Percentiles rank a stretch among this genome's conserved stretches.
Evolutionary conservation across 2,329 filamentous ascomycete genomes (phyloP).

Genomic region (Aureobasidium musti): DNA sequence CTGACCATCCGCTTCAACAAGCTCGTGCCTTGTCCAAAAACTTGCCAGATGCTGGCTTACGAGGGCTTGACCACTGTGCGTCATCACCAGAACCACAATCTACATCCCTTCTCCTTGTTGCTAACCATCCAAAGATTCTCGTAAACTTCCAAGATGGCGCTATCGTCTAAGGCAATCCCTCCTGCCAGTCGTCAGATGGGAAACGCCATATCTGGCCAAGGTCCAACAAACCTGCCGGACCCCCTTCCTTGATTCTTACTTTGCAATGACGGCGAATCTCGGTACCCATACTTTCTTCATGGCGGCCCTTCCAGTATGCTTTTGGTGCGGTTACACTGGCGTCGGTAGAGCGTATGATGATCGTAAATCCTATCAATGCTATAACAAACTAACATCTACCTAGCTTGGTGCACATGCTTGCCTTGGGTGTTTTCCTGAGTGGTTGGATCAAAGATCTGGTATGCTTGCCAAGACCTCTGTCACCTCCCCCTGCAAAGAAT

Average conservation of each 20-base stretch:
- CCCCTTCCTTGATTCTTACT: conserved; percentile 89
- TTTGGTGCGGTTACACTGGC: conserved; percentile 89
- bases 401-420: conserved; percentile 60
- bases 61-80: conserved; percentile 30
- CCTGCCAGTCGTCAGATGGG: conserved; percentile 86
- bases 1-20: conserved; percentile 12
- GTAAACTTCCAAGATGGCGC: conserved; percentile 77
- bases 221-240: conserved; percentile 79
- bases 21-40: conserved; percentile 17
- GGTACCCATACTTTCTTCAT: conserved; percentile 99
- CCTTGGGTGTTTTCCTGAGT: conserved; percentile 67
- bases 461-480: conserved; percentile 87
- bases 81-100: neutral
- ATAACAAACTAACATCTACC: conserved; percentile 27
- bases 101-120: neutral
- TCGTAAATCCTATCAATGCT: neutral
- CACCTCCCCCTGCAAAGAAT: conserved; percentile 91
- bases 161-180: conserved; percentile 78
- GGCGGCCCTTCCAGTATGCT: conserved; percentile 88
- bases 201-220: conserved; percentile 90
- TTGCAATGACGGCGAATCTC: conserved; percentile 93
- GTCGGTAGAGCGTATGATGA: conserved; percentile 79
- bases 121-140: conserved; percentile 27
- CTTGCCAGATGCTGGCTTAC: conserved; percentile 27
- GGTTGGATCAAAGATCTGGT: conserved; percentile 94